Evolutionary conservation across 2,329 filamentous ascomycete species (phyloP).

Genomic region (Colletotrichum brevisporum): DNA sequence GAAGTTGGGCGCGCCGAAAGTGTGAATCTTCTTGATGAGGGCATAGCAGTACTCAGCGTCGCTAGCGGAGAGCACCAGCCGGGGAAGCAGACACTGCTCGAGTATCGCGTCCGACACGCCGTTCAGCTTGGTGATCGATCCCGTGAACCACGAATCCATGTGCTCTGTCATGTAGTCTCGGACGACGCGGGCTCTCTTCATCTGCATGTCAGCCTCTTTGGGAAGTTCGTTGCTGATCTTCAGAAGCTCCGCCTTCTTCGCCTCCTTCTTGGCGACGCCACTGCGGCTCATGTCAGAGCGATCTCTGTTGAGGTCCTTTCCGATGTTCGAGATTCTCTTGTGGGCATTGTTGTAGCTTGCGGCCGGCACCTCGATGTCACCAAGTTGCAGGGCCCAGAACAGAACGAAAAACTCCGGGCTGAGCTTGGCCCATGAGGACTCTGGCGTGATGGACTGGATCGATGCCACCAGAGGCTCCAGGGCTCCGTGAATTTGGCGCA

Average conservation of each 20-base stretch:
- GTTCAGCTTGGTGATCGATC: conserved; percentile 73
- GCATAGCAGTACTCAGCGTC: conserved; percentile 92
- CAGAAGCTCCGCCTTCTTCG: conserved; percentile 77
- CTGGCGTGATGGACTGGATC: conserved; percentile 73
- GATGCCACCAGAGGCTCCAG: conserved; percentile 81
- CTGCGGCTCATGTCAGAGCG: conserved; percentile 79
- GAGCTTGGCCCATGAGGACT: conserved; percentile 77
- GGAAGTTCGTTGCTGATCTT: conserved; percentile 78
- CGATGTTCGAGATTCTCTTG: conserved; percentile 75
- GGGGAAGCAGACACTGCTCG: conserved; percentile 93
- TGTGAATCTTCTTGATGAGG: conserved; percentile 90
- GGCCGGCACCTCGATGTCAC: conserved; percentile 83
- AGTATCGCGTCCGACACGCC: conserved; percentile 82
- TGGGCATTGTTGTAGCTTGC: conserved; percentile 85
- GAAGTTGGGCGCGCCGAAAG: conserved; percentile 87
- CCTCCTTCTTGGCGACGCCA: conserved; percentile 76
- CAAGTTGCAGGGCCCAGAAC: conserved; percentile 91
- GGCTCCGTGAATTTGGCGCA: conserved; percentile 72
- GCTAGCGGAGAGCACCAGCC: conserved; percentile 84
- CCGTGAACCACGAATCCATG: conserved; percentile 83
- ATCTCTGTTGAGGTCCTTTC: conserved; percentile 77
- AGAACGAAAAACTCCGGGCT: conserved; percentile 87
- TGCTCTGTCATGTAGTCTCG: conserved; percentile 81
- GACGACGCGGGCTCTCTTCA: conserved; percentile 76
- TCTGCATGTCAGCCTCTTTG: conserved; percentile 75